These are phyloP conservation scores for Phytophthora agathidicida DNA, from an alignment of 352 stramenopile species.

Conservation along the genomic window DNA sequence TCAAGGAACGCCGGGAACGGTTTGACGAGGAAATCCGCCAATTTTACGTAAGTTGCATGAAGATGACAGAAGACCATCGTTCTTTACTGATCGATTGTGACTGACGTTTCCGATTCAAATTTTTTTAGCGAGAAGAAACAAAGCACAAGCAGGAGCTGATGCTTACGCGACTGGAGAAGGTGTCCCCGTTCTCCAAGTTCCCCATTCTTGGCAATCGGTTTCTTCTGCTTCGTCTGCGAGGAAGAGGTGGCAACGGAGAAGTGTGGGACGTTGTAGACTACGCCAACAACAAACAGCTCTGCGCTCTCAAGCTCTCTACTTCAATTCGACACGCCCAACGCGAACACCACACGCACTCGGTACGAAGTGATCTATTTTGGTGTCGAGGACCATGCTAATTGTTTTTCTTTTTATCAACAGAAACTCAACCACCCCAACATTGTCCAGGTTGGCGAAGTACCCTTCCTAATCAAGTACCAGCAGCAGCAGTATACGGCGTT, in stretches of 20 bases:
- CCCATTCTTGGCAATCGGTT: slow-evolving; percentile 77
- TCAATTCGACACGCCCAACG: slow-evolving; percentile 71
- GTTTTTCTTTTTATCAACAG: slow-evolving; percentile 27
- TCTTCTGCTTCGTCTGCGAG: slow-evolving; percentile 62
- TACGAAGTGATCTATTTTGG: slow-evolving; percentile 28
- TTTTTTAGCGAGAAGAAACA: slow-evolving; percentile 64
- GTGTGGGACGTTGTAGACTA: slow-evolving; percentile 87
- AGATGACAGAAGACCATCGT: neutral
- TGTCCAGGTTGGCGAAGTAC: slow-evolving; percentile 59
- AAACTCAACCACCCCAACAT: slow-evolving; percentile 76
- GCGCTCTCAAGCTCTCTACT: slow-evolving; percentile 76
- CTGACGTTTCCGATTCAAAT: slow-evolving; percentile 20
- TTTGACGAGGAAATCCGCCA: slow-evolving; percentile 60
- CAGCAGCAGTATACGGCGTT: slow-evolving; percentile 81
- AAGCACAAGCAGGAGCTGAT: slow-evolving; percentile 81
- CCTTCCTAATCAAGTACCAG: slow-evolving; percentile 70
- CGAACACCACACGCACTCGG: slow-evolving; percentile 76
- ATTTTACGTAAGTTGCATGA: slow-evolving; percentile 56
- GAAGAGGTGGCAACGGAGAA: slow-evolving; percentile 81
- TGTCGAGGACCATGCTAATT: slow-evolving; percentile 9
- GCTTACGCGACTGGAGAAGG: slow-evolving; percentile 75
- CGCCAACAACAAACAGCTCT: slow-evolving; percentile 58
- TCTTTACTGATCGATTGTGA: too few relatives aligned
- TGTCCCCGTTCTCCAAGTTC: slow-evolving; percentile 76
- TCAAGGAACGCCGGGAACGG: slow-evolving; percentile 45